These are phyloP conservation scores for Colletotrichum endophyticum DNA, from an alignment of 2,329 filamentous ascomycete genomes.

Conservation along the genomic window DNA sequence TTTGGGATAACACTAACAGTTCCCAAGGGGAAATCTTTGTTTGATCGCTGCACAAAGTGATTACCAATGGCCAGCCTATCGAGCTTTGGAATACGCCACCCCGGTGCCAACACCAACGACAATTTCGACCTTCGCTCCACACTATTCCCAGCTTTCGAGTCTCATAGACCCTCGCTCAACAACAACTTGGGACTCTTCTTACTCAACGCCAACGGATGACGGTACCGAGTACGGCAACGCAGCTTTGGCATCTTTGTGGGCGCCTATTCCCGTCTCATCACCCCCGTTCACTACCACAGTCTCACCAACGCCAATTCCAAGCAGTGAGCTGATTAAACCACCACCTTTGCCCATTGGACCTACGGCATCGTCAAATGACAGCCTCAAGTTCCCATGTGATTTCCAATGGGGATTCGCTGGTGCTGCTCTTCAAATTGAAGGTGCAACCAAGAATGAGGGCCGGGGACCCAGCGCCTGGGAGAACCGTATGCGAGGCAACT, in stretches of 20 bases:
- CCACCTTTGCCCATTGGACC: background rate
- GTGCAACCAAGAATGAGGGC: background rate
- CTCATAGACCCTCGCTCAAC: background rate
- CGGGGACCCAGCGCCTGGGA: background rate
- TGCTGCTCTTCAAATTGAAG: conserved; percentile 2
- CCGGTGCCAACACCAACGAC: background rate
- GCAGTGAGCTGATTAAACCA: conserved; percentile 45
- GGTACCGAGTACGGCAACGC: conserved; percentile 29
- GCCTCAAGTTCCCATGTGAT: conserved; percentile 45
- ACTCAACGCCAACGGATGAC: background rate
- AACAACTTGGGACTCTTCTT: background rate
- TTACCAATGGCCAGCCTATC: background rate
- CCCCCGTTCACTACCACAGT: conserved; percentile 48
- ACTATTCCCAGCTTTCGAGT: background rate
- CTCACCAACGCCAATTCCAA: conserved; percentile 58
- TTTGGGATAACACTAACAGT: background rate
- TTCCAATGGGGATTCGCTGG: conserved; percentile 9
- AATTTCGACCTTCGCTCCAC: background rate
- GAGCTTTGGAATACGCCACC: background rate
- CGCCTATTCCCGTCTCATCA: conserved; percentile 36
- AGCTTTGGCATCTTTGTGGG: conserved; percentile 37
- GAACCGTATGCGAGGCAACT: background rate
- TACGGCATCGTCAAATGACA: background rate
- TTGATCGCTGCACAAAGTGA: background rate
- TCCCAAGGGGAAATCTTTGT: background rate